A percentile compares a stretch with the other conserved stretches of the same genome.
phyloP scores from a whole-genome alignment of 2,329 filamentous ascomycete species.

The Zymoseptoria brevis region DNA sequence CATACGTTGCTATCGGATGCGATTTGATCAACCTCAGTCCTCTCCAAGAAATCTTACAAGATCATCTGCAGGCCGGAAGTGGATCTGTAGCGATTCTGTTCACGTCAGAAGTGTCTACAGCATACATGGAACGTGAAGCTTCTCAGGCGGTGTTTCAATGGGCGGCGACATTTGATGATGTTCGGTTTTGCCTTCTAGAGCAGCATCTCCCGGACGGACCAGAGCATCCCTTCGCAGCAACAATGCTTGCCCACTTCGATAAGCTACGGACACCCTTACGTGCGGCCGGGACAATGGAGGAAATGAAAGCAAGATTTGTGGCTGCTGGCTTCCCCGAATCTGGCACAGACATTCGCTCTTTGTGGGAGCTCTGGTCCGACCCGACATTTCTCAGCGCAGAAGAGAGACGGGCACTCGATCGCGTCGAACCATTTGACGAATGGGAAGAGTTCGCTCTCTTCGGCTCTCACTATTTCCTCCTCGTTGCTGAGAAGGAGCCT shows the following conservation, averaged over 20 bases:
- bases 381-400: conserved; percentile 53
- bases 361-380: conserved; percentile 79
- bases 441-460: conserved; percentile 93
- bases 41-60: conserved; percentile 53
- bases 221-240: conserved; percentile 73
- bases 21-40: conserved; percentile 62
- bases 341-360: conserved; percentile 51
- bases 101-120: conserved; percentile 81
- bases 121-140: conserved; percentile 71
- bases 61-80: conserved; percentile 49
- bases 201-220: conserved; percentile 74
- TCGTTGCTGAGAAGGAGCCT: conserved; percentile 51
- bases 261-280: conserved; percentile 74
- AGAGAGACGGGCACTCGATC: conserved; percentile 57
- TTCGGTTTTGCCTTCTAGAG: conserved; percentile 78
- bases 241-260: conserved; percentile 76
- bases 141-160: conserved; percentile 70
- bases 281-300: conserved; percentile 55
- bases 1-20: conserved; percentile 73
- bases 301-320: conserved; percentile 62
- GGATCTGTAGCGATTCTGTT: conserved; percentile 59
- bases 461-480: conserved; percentile 72
- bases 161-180: conserved; percentile 63
- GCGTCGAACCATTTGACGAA: conserved; percentile 80
- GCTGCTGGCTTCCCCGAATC: conserved; percentile 56